These are phyloP conservation scores for Arabis hirsuta DNA, from an alignment of 345 rosid species.

Conservation along the genomic window DNA sequence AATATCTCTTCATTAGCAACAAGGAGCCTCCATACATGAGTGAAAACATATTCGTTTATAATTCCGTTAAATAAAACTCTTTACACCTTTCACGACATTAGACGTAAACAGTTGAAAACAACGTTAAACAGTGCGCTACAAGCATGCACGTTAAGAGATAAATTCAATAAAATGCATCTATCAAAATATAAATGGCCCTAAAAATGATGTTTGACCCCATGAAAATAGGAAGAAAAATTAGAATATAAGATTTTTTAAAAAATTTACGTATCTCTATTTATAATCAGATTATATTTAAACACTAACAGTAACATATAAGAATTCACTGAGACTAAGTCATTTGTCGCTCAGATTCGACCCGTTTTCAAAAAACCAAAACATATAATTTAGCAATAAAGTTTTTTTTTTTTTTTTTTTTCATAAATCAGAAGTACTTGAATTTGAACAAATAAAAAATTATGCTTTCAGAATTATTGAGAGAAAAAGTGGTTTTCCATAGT, in stretches of 20 bases:
- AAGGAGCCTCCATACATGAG: neutral
- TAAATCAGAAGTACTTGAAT: neutral
- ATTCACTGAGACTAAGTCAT: too few species aligned
- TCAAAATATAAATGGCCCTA: too few species aligned
- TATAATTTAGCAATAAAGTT: neutral
- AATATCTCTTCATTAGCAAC: neutral
- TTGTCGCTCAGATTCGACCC: too few species aligned
- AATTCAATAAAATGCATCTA: neutral
- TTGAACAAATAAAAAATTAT: neutral
- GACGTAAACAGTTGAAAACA: neutral
- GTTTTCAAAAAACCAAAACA: too few species aligned
- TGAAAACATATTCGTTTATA: neutral
- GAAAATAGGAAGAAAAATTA: neutral
- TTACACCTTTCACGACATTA: conserved; percentile 11
- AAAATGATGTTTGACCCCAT: neutral
- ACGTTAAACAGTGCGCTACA: conserved; percentile 12
- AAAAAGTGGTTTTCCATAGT: neutral
- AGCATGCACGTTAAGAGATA: conserved; percentile 3
- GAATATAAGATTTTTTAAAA: too few species aligned
- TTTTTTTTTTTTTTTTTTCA: neutral
- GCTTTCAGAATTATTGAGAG: neutral
- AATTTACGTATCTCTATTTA: too few species aligned
- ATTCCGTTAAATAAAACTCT: neutral
- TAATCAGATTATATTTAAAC: too few species aligned
- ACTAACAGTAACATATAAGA: neutral